These are phyloP conservation scores for Aureobasidium sp. DNA, from an alignment of 2,329 filamentous ascomycete genomes.

Conservation along the genomic window DNA sequence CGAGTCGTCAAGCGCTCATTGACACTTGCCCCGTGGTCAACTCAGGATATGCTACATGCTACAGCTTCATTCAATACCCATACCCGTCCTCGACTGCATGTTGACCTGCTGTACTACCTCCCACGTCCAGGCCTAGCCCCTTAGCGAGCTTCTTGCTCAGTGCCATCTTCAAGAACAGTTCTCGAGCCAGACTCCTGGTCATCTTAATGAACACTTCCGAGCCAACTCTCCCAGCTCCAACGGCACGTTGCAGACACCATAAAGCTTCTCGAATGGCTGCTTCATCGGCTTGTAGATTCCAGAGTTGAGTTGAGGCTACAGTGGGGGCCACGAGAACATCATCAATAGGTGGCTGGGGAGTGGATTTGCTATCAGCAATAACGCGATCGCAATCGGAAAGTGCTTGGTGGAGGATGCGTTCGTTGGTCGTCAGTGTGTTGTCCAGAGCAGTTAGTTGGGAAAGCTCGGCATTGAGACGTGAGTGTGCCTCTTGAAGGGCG, in stretches of 20 bases:
- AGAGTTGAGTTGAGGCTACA: constrained; percentile 86
- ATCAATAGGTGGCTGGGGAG: constrained; percentile 69
- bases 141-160: constrained; percentile 66
- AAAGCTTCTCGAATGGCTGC: constrained; percentile 77
- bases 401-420: constrained; percentile 65
- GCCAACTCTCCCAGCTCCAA: constrained; percentile 63
- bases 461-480: constrained; percentile 65
- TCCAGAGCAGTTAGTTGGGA: constrained; percentile 62
- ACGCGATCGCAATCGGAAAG: constrained; percentile 70
- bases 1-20: too few species aligned
- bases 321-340: constrained; percentile 89
- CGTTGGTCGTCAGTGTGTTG: constrained; percentile 64
- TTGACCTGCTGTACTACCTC: background rate
- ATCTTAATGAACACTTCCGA: constrained; percentile 67
- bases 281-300: constrained; percentile 82
- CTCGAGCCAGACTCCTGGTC: constrained; percentile 63
- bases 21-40: background rate
- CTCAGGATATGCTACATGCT: background rate
- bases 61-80: background rate
- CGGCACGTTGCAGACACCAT: constrained; percentile 66
- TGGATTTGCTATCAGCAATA: constrained; percentile 61
- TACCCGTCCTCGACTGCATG: background rate
- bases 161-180: constrained; percentile 79
- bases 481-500: constrained; percentile 63
- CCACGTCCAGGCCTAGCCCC: constrained; percentile 58